Percentiles rank a stretch among this genome's conserved stretches.
Conservation (phyloP, 352 stramenopile species). For the Pythium guiyangense region DNA sequence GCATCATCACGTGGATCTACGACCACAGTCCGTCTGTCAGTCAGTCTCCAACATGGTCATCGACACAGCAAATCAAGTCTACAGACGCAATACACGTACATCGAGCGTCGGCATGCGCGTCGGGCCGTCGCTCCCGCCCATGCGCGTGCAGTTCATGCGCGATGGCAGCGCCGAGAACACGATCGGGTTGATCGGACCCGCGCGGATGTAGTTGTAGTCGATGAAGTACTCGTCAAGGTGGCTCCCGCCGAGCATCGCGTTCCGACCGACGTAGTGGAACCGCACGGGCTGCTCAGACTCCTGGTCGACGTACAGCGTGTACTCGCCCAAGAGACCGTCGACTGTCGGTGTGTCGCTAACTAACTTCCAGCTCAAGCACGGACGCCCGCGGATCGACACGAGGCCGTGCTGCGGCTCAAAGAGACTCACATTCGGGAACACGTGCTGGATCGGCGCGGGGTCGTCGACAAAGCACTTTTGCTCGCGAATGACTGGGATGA, state of each 20-base stretch:
- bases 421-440: slow-evolving; percentile 80
- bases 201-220: slow-evolving; percentile 86
- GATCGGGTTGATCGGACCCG: slow-evolving; percentile 51
- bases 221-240: slow-evolving; percentile 90
- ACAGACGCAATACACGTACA: slow-evolving; percentile 23
- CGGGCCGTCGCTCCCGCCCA: slow-evolving; percentile 37
- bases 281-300: slow-evolving; percentile 67
- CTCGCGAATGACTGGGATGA: slow-evolving; percentile 74
- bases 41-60: too few species aligned
- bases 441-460: slow-evolving; percentile 60
- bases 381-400: slow-evolving; percentile 58
- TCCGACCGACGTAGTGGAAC: slow-evolving; percentile 86
- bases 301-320: slow-evolving; percentile 85
- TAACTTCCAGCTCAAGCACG: slow-evolving; percentile 84
- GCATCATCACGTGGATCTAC: slow-evolving; percentile 86
- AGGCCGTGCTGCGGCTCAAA: slow-evolving; percentile 86
- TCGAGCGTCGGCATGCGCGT: slow-evolving; percentile 55
- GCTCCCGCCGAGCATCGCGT: slow-evolving; percentile 77
- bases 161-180: slow-evolving; percentile 67
- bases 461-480: slow-evolving; percentile 74
- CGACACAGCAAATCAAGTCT: slow-evolving; percentile 1
- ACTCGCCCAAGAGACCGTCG: slow-evolving; percentile 75
- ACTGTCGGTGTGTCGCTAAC: slow-evolving; percentile 46
- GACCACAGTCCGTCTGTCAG: too few species aligned
- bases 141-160: slow-evolving; percentile 81